Base-by-base conservation (phyloP, 2,329 filamentous ascomycete genomes). In the Cercospora sp. region DNA sequence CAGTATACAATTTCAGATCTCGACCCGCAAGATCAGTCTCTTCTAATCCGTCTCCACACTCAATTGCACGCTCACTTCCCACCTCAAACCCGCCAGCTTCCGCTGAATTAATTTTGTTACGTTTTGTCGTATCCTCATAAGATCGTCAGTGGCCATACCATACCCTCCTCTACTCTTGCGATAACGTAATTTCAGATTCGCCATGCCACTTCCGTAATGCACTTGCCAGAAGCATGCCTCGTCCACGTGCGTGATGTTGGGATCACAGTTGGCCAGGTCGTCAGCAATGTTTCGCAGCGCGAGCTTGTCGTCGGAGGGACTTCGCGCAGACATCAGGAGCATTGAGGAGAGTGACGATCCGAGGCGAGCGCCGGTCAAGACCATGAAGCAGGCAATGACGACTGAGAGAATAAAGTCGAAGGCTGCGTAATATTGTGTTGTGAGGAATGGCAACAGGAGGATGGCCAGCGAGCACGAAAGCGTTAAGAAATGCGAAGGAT, bases 151-250 rank as follows among this genome's bases (percentile, higher is more conserved):
- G 16, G 55, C 55, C 68, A 72, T 68, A 69, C 81, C 75, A 66
- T 95, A 92, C 53, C 91, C 89, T 57, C 80, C 83, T 4, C 89
- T 90, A 70, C 81, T 83, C 4, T 67, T 71, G 55, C 67, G 81
- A 78, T 28, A 97, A 87, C 89, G 87, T 21, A 99, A 81, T 79
- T 93, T 96, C 72, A 99, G 80, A 77, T 96, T 97, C 8, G 95
- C 95, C 91, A 98, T 97, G 77, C 93, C 97, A 49, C 98, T 84
- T 1, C 94, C 94, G 78, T 98, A 97, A 80, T 99, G 95, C 13
- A 97, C 95, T 82, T 99, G 95, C 95, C 95, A 99, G 80, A 99
- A 97, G 77, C 93, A 90, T 1, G 94, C 94, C 76, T 97, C 94
- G 67, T 97, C 92, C 58, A 99, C 89, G 1, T 86, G 86, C 55